Conservation (phyloP, 2,329 filamentous ascomycete species). For the Aspergillus niger region DNA sequence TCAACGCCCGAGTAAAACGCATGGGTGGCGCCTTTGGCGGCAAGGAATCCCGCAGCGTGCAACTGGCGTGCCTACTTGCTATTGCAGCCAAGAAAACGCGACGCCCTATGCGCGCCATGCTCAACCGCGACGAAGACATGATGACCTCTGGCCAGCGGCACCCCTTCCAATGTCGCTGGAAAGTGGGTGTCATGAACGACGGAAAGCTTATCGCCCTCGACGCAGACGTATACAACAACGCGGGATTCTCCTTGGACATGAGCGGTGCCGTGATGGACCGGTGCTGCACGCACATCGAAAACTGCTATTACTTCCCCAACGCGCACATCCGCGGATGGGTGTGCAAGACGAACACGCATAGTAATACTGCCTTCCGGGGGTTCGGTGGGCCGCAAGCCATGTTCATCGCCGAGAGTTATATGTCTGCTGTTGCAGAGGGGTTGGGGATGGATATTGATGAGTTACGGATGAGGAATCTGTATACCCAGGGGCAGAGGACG, state of each 20-base stretch:
- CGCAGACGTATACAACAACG: constrained; percentile 27
- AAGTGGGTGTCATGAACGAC: constrained; percentile 20
- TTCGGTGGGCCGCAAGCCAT: constrained; percentile 30
- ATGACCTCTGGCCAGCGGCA: constrained; percentile 79
- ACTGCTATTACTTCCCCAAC: constrained; percentile 28
- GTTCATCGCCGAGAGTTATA: constrained; percentile 27
- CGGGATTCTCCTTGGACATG: constrained; percentile 25
- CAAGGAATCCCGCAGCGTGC: constrained; percentile 78
- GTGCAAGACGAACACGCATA: constrained; percentile 28
- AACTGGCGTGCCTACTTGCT: constrained; percentile 73
- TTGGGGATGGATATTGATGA: constrained; percentile 23
- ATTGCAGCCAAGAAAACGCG: constrained; percentile 77
- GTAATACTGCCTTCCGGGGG: constrained; percentile 28
- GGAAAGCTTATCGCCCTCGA: constrained; percentile 18
- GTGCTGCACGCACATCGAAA: constrained; percentile 27
- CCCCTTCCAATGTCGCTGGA: constrained; percentile 79
- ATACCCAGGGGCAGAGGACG: constrained; percentile 22
- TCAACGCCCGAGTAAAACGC: constrained; percentile 78
- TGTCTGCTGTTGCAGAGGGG: constrained; percentile 24
- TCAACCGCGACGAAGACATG: constrained; percentile 89
- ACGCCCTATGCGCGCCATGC: constrained; percentile 78
- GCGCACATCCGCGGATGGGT: constrained; percentile 25
- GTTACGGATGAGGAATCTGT: constrained; percentile 24
- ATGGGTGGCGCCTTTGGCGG: constrained; percentile 85
- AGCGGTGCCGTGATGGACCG: constrained; percentile 28